These are phyloP conservation scores for Plasmopara viticola DNA, from an alignment of 352 stramenopile species.

Conservation along the genomic window DNA sequence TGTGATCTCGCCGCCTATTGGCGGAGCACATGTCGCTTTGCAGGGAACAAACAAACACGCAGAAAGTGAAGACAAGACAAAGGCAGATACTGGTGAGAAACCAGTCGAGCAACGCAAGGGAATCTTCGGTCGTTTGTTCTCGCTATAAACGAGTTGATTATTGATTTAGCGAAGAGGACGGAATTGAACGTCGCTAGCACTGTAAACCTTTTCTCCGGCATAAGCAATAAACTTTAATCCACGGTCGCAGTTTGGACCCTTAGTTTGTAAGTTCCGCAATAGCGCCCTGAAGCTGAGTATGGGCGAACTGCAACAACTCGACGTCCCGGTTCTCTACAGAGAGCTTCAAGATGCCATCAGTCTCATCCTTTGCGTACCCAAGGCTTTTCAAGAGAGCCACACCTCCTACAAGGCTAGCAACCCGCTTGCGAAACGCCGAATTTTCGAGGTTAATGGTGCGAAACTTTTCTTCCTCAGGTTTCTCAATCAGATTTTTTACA, in stretches of 20 bases:
- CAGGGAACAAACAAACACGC: constrained; percentile 26
- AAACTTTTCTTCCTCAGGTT: constrained; percentile 87
- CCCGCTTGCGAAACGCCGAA: constrained; percentile 84
- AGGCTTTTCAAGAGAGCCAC: constrained; percentile 79
- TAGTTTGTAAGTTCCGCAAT: constrained; percentile 58
- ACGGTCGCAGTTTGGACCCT: not conserved
- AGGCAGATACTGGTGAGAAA: constrained; percentile 16
- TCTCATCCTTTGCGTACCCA: constrained; percentile 86
- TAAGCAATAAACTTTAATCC: no score
- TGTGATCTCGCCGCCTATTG: constrained; percentile 70
- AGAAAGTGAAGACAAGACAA: constrained; percentile 18
- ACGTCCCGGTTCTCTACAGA: constrained; percentile 53
- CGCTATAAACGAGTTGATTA: constrained; percentile 28
- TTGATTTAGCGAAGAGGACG: no score
- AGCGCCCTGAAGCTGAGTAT: constrained; percentile 43
- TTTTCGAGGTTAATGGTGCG: constrained; percentile 88
- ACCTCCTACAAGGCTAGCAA: constrained; percentile 78
- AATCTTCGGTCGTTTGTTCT: constrained; percentile 72
- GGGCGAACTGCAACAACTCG: constrained; percentile 56
- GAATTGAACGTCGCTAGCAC: no score
- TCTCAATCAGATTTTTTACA: constrained; percentile 83
- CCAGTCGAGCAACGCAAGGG: constrained; percentile 30
- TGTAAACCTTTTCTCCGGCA: no score
- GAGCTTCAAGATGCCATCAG: constrained; percentile 58
- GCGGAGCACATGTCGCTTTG: constrained; percentile 37